A percentile compares a stretch with the other conserved stretches of the same genome.
Evolutionary conservation across 2,329 filamentous ascomycete genomes (phyloP).

Genomic region (Rutstroemia sp.): DNA sequence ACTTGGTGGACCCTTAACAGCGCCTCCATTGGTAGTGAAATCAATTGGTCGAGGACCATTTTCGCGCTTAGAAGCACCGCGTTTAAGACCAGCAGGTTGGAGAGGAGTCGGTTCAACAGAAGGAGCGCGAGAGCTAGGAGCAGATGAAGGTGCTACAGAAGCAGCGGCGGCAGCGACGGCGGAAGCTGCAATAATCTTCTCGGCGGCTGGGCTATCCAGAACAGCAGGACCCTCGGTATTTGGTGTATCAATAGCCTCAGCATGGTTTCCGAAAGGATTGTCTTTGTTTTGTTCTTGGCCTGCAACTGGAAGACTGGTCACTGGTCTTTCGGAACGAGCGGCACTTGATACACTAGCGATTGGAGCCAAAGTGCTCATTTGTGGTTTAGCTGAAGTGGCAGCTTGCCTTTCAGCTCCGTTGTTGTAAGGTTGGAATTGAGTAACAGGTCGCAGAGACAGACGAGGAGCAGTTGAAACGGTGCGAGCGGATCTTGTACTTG

Average conservation of each 20-base stretch:
- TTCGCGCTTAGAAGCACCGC: conserved; percentile 51
- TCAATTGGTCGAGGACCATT: conserved; percentile 42
- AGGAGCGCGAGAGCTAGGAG: conserved; percentile 2
- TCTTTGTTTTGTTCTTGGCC: conserved; percentile 42
- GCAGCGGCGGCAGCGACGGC: conserved; percentile 8
- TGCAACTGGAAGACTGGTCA: not conserved
- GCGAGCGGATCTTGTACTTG: conserved; percentile 24
- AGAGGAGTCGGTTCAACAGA: conserved; percentile 18
- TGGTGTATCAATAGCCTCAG: conserved; percentile 40
- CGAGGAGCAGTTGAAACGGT: conserved; percentile 56
- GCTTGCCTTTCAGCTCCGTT: conserved; percentile 22
- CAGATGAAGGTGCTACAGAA: conserved; percentile 18
- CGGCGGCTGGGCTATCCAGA: conserved; percentile 33
- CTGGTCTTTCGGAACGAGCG: not conserved
- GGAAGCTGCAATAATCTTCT: conserved; percentile 29
- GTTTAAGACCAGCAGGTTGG: conserved; percentile 30
- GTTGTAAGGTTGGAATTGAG: conserved; percentile 71
- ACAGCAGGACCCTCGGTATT: conserved; percentile 36
- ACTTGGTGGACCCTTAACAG: conserved; percentile 41
- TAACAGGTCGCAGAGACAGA: conserved; percentile 75
- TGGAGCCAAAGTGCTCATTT: not conserved
- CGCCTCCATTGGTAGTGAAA: conserved; percentile 39
- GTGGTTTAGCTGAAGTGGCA: not conserved
- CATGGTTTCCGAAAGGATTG: conserved; percentile 66
- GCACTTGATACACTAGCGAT: not conserved